phyloP scores from a whole-genome alignment of 192 early-diverging fungal genomes.

The Coemansia sp. region DNA sequence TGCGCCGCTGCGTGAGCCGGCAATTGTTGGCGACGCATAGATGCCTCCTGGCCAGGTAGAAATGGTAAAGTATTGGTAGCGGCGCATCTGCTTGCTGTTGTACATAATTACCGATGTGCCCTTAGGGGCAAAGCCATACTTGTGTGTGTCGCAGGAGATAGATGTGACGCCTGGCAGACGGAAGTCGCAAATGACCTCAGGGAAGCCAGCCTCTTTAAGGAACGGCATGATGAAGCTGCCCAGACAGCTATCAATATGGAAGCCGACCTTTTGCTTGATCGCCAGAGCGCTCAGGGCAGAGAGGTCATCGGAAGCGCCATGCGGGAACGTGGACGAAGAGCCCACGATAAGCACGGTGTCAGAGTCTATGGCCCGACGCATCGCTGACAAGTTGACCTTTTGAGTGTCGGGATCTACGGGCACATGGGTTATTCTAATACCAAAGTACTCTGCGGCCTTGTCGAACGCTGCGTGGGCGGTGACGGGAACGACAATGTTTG shows the following conservation, averaged over 20 bases:
- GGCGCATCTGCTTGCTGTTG: constrained; percentile 67
- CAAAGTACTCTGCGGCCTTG: constrained; percentile 91
- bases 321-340: constrained; percentile 89
- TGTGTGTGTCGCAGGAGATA: constrained; percentile 96
- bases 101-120: constrained; percentile 97
- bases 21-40: constrained; percentile 88
- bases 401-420: constrained; percentile 76
- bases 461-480: constrained; percentile 95
- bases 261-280: constrained; percentile 71
- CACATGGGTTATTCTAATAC: constrained; percentile 79
- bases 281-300: constrained; percentile 73
- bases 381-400: constrained; percentile 70
- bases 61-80: constrained; percentile 89
- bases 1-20: constrained; percentile 85
- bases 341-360: constrained; percentile 92
- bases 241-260: constrained; percentile 96
- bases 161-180: constrained; percentile 88
- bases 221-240: constrained; percentile 95
- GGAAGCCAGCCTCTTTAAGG: constrained; percentile 89
- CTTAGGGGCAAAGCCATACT: constrained; percentile 99
- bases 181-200: constrained; percentile 79
- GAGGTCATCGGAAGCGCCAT: constrained; percentile 92
- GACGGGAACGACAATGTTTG: constrained; percentile 92
- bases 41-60: constrained; percentile 95
- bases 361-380: constrained; percentile 77